phyloP scores from a whole-genome alignment of 1,284 basidiomycete genomes.

The Naganishia sp. region DNA sequence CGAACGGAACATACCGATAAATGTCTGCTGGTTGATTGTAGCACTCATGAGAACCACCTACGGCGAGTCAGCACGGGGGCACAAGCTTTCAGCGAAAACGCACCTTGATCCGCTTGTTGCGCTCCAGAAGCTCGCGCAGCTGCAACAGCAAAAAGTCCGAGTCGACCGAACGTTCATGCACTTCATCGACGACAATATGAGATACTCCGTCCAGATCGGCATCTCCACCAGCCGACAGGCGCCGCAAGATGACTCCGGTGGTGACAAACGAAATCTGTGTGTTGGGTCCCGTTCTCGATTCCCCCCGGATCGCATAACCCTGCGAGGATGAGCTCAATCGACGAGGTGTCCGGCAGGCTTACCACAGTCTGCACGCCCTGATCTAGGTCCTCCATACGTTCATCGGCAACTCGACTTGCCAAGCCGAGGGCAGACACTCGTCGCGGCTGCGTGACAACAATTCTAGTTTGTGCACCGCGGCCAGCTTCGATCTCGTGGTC shows the following conservation, averaged over 20 bases:
- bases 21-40: slow-evolving; percentile 83
- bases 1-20: slow-evolving; percentile 53
- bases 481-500: slow-evolving; percentile 71
- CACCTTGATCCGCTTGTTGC: slow-evolving; percentile 69
- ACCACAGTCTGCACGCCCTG: slow-evolving; percentile 59
- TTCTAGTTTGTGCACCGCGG: slow-evolving; percentile 69
- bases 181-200: slow-evolving; percentile 90
- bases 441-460: slow-evolving; percentile 87
- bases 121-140: slow-evolving; percentile 69
- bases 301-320: slow-evolving; percentile 89
- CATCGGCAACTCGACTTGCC: slow-evolving; percentile 80
- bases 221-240: slow-evolving; percentile 68
- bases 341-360: neutral
- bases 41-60: slow-evolving; percentile 59
- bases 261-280: slow-evolving; percentile 88
- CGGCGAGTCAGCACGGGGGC: neutral
- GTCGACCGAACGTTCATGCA: slow-evolving; percentile 87
- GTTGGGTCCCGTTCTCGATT: slow-evolving; percentile 66
- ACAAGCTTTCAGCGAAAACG: neutral
- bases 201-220: slow-evolving; percentile 70
- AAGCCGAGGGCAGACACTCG: slow-evolving; percentile 88
- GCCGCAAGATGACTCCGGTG: slow-evolving; percentile 83
- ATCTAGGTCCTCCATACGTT: slow-evolving; percentile 72
- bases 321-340: neutral
- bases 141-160: slow-evolving; percentile 88